Percentiles rank a stretch among this genome's conserved stretches.
Conservation (phyloP, 2,329 filamentous ascomycete genomes). For the Fusarium mundagurra region DNA sequence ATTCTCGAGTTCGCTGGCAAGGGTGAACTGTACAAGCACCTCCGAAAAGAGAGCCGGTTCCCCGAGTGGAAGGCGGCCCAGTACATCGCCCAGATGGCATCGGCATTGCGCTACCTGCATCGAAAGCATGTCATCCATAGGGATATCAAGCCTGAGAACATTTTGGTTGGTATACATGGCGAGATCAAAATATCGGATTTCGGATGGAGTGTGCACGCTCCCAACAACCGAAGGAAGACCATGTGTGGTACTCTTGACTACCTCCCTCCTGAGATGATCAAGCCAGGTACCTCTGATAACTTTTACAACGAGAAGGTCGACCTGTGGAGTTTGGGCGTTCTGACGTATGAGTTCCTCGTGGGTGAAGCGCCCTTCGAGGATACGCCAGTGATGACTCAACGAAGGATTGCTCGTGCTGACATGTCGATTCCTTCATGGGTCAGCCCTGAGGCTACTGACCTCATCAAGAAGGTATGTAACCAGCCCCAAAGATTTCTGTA, state of each 20-base stretch:
- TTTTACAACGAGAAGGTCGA: slow-evolving; percentile 97
- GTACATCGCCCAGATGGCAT: slow-evolving; percentile 89
- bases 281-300: slow-evolving; percentile 81
- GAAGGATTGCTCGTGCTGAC: slow-evolving; percentile 86
- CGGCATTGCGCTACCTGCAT: slow-evolving; percentile 87
- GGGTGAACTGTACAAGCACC: slow-evolving; percentile 88
- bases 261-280: slow-evolving; percentile 97
- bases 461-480: slow-evolving; percentile 83
- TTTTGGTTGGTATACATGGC: slow-evolving; percentile 92
- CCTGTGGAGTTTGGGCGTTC: slow-evolving; percentile 91
- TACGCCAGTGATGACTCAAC: slow-evolving; percentile 91
- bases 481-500: not conserved
- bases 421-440: slow-evolving; percentile 94
- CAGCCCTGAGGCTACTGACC: slow-evolving; percentile 86
- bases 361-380: slow-evolving; percentile 98
- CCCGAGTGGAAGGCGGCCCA: slow-evolving; percentile 86
- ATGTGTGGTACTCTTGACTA: slow-evolving; percentile 99
- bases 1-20: slow-evolving; percentile 88
- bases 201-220: slow-evolving; percentile 97
- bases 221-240: slow-evolving; percentile 91
- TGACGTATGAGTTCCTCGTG: slow-evolving; percentile 96
- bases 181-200: slow-evolving; percentile 99
- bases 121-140: slow-evolving; percentile 98
- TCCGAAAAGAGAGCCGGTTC: slow-evolving; percentile 80
- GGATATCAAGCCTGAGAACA: slow-evolving; percentile 98